Evolutionary conservation across 2,329 filamentous ascomycete genomes (phyloP), one percentile per base, ranked within the genome.

Genomic region (Grosmannia clavigera): DNA sequence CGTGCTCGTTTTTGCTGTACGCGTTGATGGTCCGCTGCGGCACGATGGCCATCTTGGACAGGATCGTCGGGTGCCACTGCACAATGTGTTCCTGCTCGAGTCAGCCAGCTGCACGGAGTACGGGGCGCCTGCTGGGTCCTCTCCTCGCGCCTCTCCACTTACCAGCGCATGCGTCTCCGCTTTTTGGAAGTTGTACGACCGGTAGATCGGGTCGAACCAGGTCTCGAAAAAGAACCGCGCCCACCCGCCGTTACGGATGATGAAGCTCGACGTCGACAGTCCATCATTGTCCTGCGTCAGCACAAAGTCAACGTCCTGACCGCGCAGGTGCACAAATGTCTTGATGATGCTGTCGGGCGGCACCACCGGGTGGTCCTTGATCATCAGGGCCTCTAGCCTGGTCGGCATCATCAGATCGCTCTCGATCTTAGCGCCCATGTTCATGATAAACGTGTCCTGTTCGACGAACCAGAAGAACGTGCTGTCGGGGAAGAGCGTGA

Each of bases 321-420:
- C 86, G 63, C 83, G 84, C n/a, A 96, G 76, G 69, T 95, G 86
- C 19, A 81, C 77, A 70, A 95, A 96, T 0, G 95, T 97, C 77
- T 89, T 92, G 75, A 99, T 97, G 67, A 99, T 92, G 74, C 90
- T 95, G 74, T 96, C 90, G 0, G 95, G 94, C 2, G 92, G 94
- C 10, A 97, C 92, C 57, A 99, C 84, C 6, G 94, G 84, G 59
- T 85, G 80, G 71, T 96, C 88, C 70, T 85, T 87, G 66, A 94
- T 82, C 90, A 97, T 96, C 60, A 88, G 71, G 27, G 77, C 78
- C 68, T 95, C 87, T 55, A 99, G 78, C 60, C 78, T 82, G 58
- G 76, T 75, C 12, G 84, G 74, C 12, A 83, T 76, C 71, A 95
- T 83, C 48, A 99, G 73, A 66, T 90, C 82, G 1, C 82, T 78